Base-by-base conservation (phyloP, 2,329 filamentous ascomycete species). In the Colletotrichum orbiculare region DNA sequence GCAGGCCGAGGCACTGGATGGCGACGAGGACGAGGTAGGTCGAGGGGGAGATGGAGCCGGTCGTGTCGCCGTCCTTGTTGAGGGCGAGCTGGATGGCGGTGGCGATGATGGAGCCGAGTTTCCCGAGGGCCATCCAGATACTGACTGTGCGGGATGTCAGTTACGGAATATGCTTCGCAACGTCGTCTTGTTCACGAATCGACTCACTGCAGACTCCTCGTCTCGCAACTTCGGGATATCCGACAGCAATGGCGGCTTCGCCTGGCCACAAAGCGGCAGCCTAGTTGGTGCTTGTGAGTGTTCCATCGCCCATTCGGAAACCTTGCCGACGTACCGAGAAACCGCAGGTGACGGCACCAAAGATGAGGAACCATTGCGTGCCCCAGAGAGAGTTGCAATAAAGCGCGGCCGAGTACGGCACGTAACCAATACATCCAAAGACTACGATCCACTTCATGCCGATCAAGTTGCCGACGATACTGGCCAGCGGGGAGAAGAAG, bases 41-140 rank as follows among this genome's bases (percentile, higher is more conserved):
- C 17, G 74, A 76, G 62, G 82, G 82, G 0, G 77, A 76, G 7
- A 83, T 81, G 54, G 82, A 80, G 13, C 81, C 81, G 35, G 74
- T 71, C 11, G 78, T 69, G 13, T 77, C 76, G 15, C 77, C 74
- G 9, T 78, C 75, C 59, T 79, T 76, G 53, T 85, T 86, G 11
- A 85, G 75, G 0, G 78, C 81, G 0, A 85, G 77, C 33, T 83
- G 81, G 37, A 85, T 83, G 0, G 83, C 80, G 2, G 81, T 78
- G 3, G 83, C 83, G 47, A 86, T 82, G 34, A 86, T 77, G 55
- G 84, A 83, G 2, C 83, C 83, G 6, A 85, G 77, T 60, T 85
- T 82, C 6, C 82, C 78, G 4, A 85, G 78, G 3, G 82, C 80
- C 8, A 86, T 79, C 83, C 83, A 86, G 37, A 85, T 85, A 4